A percentile compares a stretch with the other conserved stretches of the same genome.
These are phyloP conservation scores for Pelargonium australe DNA, from an alignment of 441 rosid species.

Conservation along the genomic window DNA sequence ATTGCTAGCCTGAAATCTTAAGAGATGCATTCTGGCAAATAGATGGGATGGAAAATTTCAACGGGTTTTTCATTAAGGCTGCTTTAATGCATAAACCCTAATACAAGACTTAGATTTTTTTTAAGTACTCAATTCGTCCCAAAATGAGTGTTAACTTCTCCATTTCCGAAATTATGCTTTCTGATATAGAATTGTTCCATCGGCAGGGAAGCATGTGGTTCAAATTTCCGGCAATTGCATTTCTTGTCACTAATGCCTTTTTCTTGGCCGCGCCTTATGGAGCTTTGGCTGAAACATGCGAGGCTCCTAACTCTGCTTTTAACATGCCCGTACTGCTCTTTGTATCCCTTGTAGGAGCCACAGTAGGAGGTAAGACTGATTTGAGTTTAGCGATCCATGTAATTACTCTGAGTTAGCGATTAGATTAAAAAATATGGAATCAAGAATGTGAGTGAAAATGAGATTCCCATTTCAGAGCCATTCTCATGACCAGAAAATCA, in stretches of 20 bases:
- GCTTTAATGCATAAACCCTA: too few species aligned
- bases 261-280: slow-evolving; percentile 51
- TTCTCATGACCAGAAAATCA: too few species aligned
- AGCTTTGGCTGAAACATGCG: slow-evolving; percentile 83
- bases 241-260: slow-evolving; percentile 45
- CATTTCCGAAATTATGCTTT: slow-evolving; percentile 3
- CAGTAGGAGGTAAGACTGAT: slow-evolving; percentile 73
- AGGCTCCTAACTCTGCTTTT: slow-evolving; percentile 55
- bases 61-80: too few species aligned
- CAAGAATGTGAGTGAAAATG: background rate
- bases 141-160: too few species aligned
- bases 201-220: slow-evolving; percentile 38
- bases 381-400: slow-evolving; percentile 1
- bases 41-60: too few species aligned
- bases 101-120: background rate
- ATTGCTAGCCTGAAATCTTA: too few species aligned
- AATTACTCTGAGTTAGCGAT: background rate
- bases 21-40: too few species aligned
- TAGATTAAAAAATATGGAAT: background rate
- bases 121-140: background rate
- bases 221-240: slow-evolving; percentile 35
- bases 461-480: too few species aligned
- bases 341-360: slow-evolving; percentile 88
- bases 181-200: slow-evolving; percentile 20
- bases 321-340: slow-evolving; percentile 76